Conservation (phyloP, 1,284 basidiomycete species). For the Apiotrichum akiyoshidainum region DNA sequence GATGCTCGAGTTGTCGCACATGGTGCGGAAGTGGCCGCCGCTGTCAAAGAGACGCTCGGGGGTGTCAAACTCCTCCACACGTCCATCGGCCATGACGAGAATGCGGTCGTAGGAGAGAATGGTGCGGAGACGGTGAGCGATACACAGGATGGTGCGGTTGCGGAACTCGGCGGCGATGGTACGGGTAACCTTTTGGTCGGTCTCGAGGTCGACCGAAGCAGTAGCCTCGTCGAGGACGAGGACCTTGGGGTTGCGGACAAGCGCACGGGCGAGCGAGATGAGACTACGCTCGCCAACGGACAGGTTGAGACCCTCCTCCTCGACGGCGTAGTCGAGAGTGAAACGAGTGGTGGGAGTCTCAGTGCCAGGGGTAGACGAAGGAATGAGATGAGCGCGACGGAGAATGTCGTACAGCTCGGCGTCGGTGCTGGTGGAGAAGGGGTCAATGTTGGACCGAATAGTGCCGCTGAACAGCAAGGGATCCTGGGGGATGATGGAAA, state of each 20-base stretch:
- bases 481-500: conserved; percentile 82
- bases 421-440: conserved; percentile 70
- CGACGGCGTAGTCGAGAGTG: conserved; percentile 73
- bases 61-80: conserved; percentile 69
- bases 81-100: conserved; percentile 65
- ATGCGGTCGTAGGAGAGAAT: conserved; percentile 78
- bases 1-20: conserved; percentile 70
- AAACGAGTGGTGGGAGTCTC: conserved; percentile 57
- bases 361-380: conserved; percentile 18
- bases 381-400: conserved; percentile 69
- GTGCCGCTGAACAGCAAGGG: conserved; percentile 60
- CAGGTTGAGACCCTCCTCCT: conserved; percentile 80
- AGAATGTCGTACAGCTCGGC: conserved; percentile 76
- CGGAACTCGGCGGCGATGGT: conserved; percentile 64
- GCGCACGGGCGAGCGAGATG: conserved; percentile 66
- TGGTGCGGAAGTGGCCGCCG: conserved; percentile 69
- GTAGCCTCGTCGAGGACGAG: conserved; percentile 61
- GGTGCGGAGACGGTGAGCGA: conserved; percentile 68
- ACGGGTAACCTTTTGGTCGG: conserved; percentile 51
- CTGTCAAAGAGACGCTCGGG: conserved; percentile 69
- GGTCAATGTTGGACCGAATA: conserved; percentile 64
- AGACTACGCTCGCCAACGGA: conserved; percentile 64
- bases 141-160: conserved; percentile 63
- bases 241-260: conserved; percentile 57
- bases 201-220: conserved; percentile 60